Conservation (phyloP, 1,284 basidiomycete species). For the Trichosporon asahii region DNA sequence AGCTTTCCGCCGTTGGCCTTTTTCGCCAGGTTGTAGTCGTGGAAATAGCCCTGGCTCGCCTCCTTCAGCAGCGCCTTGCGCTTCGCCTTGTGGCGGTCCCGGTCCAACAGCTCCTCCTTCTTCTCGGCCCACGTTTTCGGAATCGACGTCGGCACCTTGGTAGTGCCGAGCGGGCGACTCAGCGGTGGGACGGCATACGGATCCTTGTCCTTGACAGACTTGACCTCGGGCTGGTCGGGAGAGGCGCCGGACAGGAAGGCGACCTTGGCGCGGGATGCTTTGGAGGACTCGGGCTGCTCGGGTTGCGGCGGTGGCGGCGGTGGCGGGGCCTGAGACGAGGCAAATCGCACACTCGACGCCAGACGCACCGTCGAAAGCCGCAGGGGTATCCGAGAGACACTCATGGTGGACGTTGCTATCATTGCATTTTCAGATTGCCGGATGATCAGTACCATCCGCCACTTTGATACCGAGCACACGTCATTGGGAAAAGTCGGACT, state of each 20-base stretch:
- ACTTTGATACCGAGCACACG: neutral
- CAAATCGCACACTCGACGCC: neutral
- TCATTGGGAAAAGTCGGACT: neutral
- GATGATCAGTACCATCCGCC: neutral
- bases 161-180: constrained; percentile 67
- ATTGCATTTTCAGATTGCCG: neutral
- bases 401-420: neutral
- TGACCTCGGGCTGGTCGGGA: neutral
- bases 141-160: constrained; percentile 59
- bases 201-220: constrained; percentile 12
- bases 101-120: constrained; percentile 67
- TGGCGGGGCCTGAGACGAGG: neutral
- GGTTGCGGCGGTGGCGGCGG: neutral
- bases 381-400: neutral
- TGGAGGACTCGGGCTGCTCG: constrained; percentile 2
- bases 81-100: constrained; percentile 67
- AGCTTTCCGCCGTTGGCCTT: constrained; percentile 76
- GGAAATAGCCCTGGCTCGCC: constrained; percentile 83
- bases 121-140: constrained; percentile 64
- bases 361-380: too few species aligned
- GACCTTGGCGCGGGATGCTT: neutral
- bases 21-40: constrained; percentile 77
- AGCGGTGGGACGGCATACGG: constrained; percentile 37
- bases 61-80: constrained; percentile 79
- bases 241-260: neutral